phyloP scores from a whole-genome alignment of 768 basidiomycete species.

The Lentinus brumalis region DNA sequence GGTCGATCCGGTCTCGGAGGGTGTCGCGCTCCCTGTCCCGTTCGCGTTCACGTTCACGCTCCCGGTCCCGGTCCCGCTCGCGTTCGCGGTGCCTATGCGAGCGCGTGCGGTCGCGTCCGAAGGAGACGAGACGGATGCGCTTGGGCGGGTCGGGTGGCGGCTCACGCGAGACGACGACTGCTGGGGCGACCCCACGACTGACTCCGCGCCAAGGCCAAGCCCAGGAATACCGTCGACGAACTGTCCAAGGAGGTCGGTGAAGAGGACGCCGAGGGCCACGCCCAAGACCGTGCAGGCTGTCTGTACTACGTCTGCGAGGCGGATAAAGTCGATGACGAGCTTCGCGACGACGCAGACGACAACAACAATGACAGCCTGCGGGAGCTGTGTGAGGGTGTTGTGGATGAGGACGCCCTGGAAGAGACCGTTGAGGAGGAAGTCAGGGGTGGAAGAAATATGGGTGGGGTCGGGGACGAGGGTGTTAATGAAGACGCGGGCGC shows the following conservation, averaged over 20 bases:
- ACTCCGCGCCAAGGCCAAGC: slow-evolving; percentile 13
- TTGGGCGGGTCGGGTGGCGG: slow-evolving; percentile 16
- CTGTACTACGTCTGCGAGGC: slow-evolving; percentile 54
- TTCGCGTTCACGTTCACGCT: slow-evolving; percentile 1
- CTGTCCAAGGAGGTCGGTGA: slow-evolving; percentile 71
- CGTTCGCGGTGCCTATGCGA: slow-evolving; percentile 18
- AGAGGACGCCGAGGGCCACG: slow-evolving; percentile 66
- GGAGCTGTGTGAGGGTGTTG: slow-evolving; percentile 58
- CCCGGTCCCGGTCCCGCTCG: slow-evolving; percentile 16
- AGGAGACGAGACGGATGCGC: slow-evolving; percentile 31
- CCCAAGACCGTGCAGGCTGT: slow-evolving; percentile 65
- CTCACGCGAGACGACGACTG: slow-evolving; percentile 8
- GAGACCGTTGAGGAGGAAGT: slow-evolving; percentile 67
- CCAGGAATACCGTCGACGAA: slow-evolving; percentile 53
- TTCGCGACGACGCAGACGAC: slow-evolving; percentile 60
- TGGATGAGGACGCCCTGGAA: slow-evolving; percentile 79
- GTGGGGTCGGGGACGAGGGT: slow-evolving; percentile 42
- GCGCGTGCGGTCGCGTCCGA: slow-evolving; percentile 26
- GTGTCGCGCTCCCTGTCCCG: slow-evolving; percentile 11
- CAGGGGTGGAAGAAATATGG: slow-evolving; percentile 46
- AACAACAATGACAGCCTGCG: slow-evolving; percentile 55
- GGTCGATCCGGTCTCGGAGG: neutral
- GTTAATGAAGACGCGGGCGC: slow-evolving; percentile 71
- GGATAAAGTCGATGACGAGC: slow-evolving; percentile 63
- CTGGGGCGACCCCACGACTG: neutral